Evolutionary conservation across 2,329 filamentous ascomycete species (phyloP), one percentile per base, ranked within the genome.

Genomic region (Fusarium liriodendri): DNA sequence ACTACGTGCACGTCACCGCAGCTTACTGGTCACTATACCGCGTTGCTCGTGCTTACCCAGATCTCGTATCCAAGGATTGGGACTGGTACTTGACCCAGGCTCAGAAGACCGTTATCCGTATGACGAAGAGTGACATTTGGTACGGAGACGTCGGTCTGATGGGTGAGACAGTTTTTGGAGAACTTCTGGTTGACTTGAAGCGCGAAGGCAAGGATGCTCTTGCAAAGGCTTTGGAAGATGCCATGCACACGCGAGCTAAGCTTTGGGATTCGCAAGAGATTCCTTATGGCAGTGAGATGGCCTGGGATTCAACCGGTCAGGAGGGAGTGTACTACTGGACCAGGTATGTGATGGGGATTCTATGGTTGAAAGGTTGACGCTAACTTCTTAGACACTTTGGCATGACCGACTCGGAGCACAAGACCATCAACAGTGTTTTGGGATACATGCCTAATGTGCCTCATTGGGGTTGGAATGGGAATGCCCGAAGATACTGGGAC

Each of bases 381-480:
- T 22, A 22, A 47, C n/a, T 22, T 27, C 11, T 58, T 13, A 83
- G 84, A 33, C 86, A 89, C 74, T 91, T 91, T 76, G 85, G 85
- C 3, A 82, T 87, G 55, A 79, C 79, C 1, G 76, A 76, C 0
- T 88, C 88, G 0, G 84, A 82, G 0, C 78, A 78, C 1, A 90
- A 90, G 72, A 87, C 85, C 0, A 82, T 91, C 54, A 83, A 87
- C 64, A 87, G 85, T 25, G 88, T 91, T 5, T 77, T 89, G 1
- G 89, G 87, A 0, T 91, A 87, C 70, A 89, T 86, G 82, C 89
- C 89, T 0, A 88, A 87, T 0, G 86, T 91, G 0, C 82, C 88
- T 1, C 89, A 91, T 71, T 91, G 89, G 89, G 89, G 87, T 4
- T 91, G 87, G 87, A 90, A 91, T 61, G 89, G 89, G 14, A 91